Evolutionary conservation across 75 land plant species (phyloP).

Genomic region (Selaginella moellendorffii): DNA sequence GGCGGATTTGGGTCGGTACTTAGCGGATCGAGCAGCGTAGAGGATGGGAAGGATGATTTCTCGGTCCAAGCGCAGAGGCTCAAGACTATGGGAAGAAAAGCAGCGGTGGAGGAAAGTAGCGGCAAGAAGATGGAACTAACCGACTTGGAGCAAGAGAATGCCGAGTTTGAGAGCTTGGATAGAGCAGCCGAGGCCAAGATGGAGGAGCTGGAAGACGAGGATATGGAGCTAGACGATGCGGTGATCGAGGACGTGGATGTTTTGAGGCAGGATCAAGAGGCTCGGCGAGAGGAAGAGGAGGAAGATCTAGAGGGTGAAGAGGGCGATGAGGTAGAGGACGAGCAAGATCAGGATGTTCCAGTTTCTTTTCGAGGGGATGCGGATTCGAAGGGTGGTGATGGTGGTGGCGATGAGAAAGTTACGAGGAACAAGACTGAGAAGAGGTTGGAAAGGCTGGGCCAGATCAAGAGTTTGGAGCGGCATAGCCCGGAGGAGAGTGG

Average conservation of each 20-base stretch:
- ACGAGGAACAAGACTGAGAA: neutral
- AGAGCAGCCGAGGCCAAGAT: neutral
- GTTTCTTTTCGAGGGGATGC: neutral
- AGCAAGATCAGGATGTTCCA: neutral
- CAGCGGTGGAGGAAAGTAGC: neutral
- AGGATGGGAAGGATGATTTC: slow-evolving; percentile 6
- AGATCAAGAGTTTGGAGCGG: neutral
- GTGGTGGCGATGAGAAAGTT: neutral
- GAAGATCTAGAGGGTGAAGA: slow-evolving; percentile 15
- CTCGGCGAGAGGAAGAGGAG: slow-evolving; percentile 12
- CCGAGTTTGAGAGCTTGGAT: slow-evolving; percentile 5
- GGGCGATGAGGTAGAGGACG: slow-evolving; percentile 16
- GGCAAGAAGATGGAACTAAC: slow-evolving; percentile 4
- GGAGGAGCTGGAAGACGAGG: slow-evolving; percentile 1
- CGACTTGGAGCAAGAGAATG: neutral
- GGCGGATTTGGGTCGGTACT: slow-evolving; percentile 10
- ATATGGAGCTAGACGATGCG: no score
- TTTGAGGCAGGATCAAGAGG: slow-evolving; percentile 13
- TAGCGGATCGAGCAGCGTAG: neutral
- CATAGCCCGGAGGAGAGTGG: neutral
- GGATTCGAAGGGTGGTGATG: no score
- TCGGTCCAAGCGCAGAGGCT: neutral
- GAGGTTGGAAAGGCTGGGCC: slow-evolving; percentile 12
- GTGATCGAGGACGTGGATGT: slow-evolving; percentile 8
- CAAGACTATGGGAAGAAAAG: slow-evolving; percentile 9